phyloP scores from a whole-genome alignment of 495 filamentous ascomycete genomes.

The Penicillium flavigenum region DNA sequence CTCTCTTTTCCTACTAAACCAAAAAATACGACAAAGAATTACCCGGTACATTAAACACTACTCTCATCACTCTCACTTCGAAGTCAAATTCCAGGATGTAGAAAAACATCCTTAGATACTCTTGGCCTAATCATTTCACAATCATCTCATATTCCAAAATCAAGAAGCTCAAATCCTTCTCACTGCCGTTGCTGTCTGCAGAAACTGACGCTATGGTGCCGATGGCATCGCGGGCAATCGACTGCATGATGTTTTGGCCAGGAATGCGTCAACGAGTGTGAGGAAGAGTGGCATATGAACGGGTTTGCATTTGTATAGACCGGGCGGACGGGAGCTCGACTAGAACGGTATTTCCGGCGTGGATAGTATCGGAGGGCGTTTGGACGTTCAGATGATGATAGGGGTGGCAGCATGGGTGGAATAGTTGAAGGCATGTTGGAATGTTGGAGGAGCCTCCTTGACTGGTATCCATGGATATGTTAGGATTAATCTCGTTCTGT shows the following conservation, averaged over 20 bases:
- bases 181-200: background rate
- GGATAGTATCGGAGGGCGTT: background rate
- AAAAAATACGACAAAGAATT: background rate
- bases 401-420: background rate
- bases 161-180: background rate
- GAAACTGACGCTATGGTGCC: background rate
- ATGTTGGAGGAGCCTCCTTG: background rate
- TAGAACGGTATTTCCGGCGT: background rate
- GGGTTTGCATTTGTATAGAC: conserved; percentile 7
- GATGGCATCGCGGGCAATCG: conserved; percentile 2
- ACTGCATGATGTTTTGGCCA: conserved; percentile 2
- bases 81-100: background rate
- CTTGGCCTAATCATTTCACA: background rate
- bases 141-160: background rate
- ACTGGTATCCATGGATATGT: background rate
- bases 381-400: background rate
- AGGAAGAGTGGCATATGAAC: conserved; percentile 1
- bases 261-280: conserved; percentile 10
- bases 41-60: background rate
- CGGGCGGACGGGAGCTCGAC: background rate
- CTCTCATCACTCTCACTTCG: background rate
- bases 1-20: background rate
- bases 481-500: background rate
- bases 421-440: background rate
- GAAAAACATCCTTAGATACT: background rate